A percentile compares a stretch with the other conserved stretches of the same genome.
Evolutionary conservation across 2,329 filamentous ascomycete genomes (phyloP).

Genomic region (Colletotrichum australisinense): DNA sequence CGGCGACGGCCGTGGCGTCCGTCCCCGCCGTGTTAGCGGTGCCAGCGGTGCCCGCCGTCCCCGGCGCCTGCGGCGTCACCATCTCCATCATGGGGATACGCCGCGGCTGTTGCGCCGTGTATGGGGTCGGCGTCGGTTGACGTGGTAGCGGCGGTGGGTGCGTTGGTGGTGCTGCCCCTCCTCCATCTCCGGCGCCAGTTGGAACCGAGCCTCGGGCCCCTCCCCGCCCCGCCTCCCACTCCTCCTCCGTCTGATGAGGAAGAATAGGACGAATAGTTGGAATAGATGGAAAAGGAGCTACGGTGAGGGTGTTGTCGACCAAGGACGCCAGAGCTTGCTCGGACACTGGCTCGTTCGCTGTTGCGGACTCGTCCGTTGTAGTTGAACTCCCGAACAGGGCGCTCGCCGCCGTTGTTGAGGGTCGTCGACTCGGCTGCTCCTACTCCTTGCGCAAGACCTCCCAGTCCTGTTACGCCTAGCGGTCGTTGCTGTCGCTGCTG

Average conservation of each 20-base stretch:
- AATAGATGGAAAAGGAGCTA: constrained; percentile 21
- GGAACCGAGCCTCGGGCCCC: neutral
- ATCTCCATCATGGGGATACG: constrained; percentile 4
- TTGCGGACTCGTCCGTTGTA: constrained; percentile 33
- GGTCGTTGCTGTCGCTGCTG: too few species aligned
- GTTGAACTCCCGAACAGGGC: constrained; percentile 31
- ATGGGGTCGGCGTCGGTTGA: neutral
- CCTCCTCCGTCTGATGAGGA: constrained; percentile 5
- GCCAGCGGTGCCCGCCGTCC: neutral
- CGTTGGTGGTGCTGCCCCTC: neutral
- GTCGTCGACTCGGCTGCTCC: neutral
- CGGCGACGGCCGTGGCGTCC: constrained; percentile 1
- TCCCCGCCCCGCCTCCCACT: neutral
- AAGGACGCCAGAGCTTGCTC: constrained; percentile 21
- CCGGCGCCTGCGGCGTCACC: neutral
- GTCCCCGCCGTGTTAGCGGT: constrained; percentile 2
- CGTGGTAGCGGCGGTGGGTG: neutral
- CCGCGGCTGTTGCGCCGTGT: neutral
- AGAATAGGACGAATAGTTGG: constrained; percentile 22
- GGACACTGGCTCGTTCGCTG: constrained; percentile 15
- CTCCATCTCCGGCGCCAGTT: neutral
- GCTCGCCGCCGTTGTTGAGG: constrained; percentile 18
- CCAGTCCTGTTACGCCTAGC: neutral
- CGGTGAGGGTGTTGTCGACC: constrained; percentile 11
- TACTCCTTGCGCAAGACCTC: neutral